Conservation (phyloP, 768 basidiomycete genomes). For the Suillus luteus region DNA sequence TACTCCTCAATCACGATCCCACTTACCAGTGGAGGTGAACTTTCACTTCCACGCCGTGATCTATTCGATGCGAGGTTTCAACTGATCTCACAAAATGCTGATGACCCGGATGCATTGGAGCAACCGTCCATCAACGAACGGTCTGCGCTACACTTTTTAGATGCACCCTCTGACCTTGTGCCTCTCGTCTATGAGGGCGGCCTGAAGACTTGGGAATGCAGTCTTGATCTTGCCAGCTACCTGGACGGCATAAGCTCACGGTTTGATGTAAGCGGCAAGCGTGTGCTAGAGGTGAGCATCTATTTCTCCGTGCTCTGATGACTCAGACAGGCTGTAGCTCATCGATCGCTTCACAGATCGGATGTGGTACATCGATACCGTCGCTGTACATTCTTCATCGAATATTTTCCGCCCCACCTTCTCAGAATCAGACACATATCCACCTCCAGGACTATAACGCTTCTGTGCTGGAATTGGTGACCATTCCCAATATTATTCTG, state of each 20-base stretch:
- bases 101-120: conserved; percentile 30
- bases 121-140: conserved; percentile 19
- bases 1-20: conserved; percentile 73
- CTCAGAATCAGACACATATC: conserved; percentile 46
- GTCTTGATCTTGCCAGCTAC: conserved; percentile 80
- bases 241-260: conserved; percentile 40
- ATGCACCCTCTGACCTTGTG: conserved; percentile 86
- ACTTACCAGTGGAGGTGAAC: conserved; percentile 34
- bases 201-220: conserved; percentile 97
- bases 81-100: conserved; percentile 62
- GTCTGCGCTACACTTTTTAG: conserved; percentile 62
- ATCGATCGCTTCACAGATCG: conserved; percentile 54
- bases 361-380: conserved; percentile 92
- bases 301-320: neutral
- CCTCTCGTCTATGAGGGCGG: conserved; percentile 95
- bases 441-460: conserved; percentile 93
- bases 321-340: neutral
- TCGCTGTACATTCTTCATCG: conserved; percentile 69
- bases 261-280: conserved; percentile 45
- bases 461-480: conserved; percentile 76
- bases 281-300: conserved; percentile 65
- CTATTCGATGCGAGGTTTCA: conserved; percentile 97
- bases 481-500: conserved; percentile 75
- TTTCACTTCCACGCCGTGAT: conserved; percentile 72
- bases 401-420: conserved; percentile 46